These are phyloP conservation scores for Ajuga chamaepitys DNA, from an alignment of 257 asterid genomes.

Conservation along the genomic window DNA sequence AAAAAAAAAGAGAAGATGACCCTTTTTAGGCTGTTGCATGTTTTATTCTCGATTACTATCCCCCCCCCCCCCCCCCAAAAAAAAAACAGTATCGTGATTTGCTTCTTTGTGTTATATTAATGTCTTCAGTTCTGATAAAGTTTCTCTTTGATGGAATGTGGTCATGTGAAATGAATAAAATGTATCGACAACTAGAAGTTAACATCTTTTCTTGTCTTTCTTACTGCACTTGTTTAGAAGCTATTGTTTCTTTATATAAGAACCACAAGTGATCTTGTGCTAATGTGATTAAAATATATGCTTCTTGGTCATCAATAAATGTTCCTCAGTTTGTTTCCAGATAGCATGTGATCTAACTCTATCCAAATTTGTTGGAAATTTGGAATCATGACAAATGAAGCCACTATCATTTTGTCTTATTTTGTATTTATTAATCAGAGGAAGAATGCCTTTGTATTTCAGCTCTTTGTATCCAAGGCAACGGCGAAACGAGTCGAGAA, in stretches of 20 bases:
- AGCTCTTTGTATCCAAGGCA: slow-evolving; percentile 57
- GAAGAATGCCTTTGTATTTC: slow-evolving; percentile 24
- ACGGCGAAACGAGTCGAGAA: slow-evolving; percentile 24
- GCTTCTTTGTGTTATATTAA: background rate
- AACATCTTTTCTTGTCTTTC: background rate
- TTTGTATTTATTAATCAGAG: background rate
- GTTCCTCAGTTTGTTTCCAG: background rate
- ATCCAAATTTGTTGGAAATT: background rate
- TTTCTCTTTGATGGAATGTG: background rate
- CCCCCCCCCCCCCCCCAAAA: too few species aligned
- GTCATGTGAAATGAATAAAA: background rate
- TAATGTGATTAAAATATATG: background rate
- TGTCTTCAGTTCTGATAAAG: background rate
- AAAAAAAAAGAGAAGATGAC: background rate
- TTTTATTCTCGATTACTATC: background rate
- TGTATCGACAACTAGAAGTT: background rate
- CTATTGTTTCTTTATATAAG: background rate
- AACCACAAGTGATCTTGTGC: background rate
- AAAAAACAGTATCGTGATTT: background rate
- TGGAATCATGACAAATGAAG: background rate
- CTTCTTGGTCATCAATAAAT: background rate
- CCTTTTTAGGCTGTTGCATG: background rate
- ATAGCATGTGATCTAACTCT: background rate
- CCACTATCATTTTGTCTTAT: background rate
- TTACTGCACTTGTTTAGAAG: background rate